Evolutionary conservation across 768 basidiomycete species (phyloP), one percentile per base, ranked within the genome.

Genomic region (Cystobasidiopsis lactophilus): DNA sequence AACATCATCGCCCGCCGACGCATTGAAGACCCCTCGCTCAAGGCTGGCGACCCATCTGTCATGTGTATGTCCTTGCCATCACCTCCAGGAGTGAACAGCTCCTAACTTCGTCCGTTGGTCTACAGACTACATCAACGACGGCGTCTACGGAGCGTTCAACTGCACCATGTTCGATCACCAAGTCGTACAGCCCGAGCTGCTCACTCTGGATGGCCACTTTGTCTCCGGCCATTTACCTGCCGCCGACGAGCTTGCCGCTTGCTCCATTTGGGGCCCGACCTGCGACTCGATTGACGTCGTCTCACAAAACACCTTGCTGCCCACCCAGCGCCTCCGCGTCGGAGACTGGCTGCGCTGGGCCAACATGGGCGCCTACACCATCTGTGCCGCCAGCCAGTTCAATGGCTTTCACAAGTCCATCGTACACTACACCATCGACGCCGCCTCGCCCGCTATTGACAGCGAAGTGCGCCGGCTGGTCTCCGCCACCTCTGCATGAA

Each of bases 321-420:
- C 72, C 83, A 57, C 86, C 84, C 3, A 68, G 67, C 73, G 73
- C 1, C 72, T 96, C 50, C 73, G 75, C 54, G 86, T 93, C 5
- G 93, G 93, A 5, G 93, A 98, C 66, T 98, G 93, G 93, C 75
- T 98, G 18, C 83, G 81, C n/a, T 98, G 89, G 70, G 79, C 80
- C 52, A 79, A 85, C 65, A 96, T 98, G 93, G 93, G 93, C 29
- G 93, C 93, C 30, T 98, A 98, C 70, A 96, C 93, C n/a, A 70
- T 86, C 55, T 93, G 88, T 64, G 93, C 93, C 0, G 86, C 93
- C 50, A 86, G 83, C 68, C 80, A 61, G 55, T 64, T 62, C 58
- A 64, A 64, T 51, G 61, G 63, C 9, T 89, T 89, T 62, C 75
- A 82, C 62, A 66, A 79, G 44, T 82, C 80, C 69, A 75, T 75